phyloP scores from a whole-genome alignment of 768 basidiomycete species.

The Auricularia auricula-judae region DNA sequence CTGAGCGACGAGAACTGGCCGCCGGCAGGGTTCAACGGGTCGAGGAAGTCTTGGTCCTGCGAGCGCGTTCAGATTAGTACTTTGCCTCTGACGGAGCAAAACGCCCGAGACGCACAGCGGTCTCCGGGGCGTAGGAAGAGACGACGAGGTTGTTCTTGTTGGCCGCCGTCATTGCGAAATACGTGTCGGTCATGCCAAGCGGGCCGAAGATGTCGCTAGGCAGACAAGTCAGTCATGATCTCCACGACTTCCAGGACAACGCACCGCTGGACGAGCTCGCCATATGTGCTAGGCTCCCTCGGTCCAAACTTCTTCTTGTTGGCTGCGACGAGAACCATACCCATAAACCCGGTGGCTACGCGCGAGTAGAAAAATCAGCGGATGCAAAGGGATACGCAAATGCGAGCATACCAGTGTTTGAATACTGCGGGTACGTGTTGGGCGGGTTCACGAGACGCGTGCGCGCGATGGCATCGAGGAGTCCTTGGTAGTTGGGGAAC shows the following conservation, averaged over 20 bases:
- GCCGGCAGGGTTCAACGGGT: constrained; percentile 31
- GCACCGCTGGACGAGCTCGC: constrained; percentile 29
- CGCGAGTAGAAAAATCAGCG: too few species aligned
- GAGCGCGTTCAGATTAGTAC: not conserved
- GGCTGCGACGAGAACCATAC: constrained; percentile 26
- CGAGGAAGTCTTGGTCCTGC: constrained; percentile 29
- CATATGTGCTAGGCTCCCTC: constrained; percentile 21
- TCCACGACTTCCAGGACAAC: too few species aligned
- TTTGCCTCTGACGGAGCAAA: not conserved
- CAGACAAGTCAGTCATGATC: too few species aligned
- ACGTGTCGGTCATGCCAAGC: constrained; percentile 32
- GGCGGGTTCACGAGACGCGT: constrained; percentile 33
- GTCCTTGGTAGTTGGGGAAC: constrained; percentile 20
- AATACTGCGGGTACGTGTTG: constrained; percentile 33
- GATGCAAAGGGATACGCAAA: too few species aligned
- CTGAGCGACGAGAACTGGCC: constrained; percentile 41
- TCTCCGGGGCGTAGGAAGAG: constrained; percentile 2
- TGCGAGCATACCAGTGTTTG: constrained; percentile 19
- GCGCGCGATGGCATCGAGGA: constrained; percentile 26
- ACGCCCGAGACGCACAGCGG: not conserved
- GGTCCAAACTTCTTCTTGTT: constrained; percentile 12
- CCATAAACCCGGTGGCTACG: constrained; percentile 19
- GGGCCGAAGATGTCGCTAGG: constrained; percentile 34
- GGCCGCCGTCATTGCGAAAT: constrained; percentile 28
- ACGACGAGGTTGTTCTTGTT: constrained; percentile 29